A percentile compares a stretch with the other conserved stretches of the same genome.
Conservation (phyloP, 257 asterid genomes). For the Verbena officinalis region DNA sequence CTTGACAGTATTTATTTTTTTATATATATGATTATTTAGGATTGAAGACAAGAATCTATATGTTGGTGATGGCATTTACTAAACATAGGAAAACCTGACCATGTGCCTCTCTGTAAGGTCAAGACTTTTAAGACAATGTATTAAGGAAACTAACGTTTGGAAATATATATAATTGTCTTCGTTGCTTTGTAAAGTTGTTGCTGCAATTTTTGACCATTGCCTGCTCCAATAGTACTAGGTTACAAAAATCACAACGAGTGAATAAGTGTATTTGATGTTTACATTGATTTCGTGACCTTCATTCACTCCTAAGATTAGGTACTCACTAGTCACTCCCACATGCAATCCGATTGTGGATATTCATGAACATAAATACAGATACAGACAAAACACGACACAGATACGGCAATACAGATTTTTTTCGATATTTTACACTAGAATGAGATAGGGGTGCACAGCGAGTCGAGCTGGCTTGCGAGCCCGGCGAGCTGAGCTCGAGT, state of each 20-base stretch:
- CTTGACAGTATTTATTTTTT: too few species aligned
- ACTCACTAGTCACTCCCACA: conserved; percentile 35
- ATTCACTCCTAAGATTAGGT: conserved; percentile 31
- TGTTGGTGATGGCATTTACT: conserved; percentile 42
- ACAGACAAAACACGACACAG: too few species aligned
- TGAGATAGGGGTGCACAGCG: too few species aligned
- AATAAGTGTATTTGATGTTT: background rate
- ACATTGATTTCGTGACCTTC: conserved; percentile 19
- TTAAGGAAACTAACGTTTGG: background rate
- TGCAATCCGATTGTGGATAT: background rate
- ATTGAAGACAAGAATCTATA: conserved; percentile 31
- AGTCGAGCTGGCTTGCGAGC: too few species aligned
- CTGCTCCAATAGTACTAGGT: background rate
- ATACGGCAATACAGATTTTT: too few species aligned
- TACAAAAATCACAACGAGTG: conserved; percentile 30
- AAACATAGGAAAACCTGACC: conserved; percentile 53
- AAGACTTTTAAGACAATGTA: conserved; percentile 8
- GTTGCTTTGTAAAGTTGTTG: conserved; percentile 30
- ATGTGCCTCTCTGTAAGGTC: conserved; percentile 41
- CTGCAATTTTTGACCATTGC: conserved; percentile 39
- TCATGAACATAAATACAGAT: too few species aligned
- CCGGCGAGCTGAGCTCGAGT: too few species aligned
- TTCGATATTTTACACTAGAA: too few species aligned
- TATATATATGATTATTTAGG: too few species aligned
- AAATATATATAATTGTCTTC: conserved; percentile 20